Evolutionary conservation across 345 rosid genomes (phyloP), one percentile per base, ranked within the genome.

Genomic region (Eucalyptus tenuipes): DNA sequence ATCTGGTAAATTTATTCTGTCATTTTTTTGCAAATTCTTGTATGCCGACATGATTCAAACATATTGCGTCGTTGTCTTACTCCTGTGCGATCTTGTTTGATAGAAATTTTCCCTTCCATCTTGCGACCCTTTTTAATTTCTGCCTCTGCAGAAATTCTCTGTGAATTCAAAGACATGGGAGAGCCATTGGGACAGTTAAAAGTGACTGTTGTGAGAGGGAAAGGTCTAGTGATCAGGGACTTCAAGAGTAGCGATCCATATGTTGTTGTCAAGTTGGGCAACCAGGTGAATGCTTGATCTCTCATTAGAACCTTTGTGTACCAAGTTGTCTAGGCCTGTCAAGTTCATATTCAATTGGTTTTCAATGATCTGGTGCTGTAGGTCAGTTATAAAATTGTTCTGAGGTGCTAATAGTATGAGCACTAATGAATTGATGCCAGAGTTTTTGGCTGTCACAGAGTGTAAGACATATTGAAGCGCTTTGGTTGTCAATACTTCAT

Each of bases 221-320:
- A 94, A 92, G 93, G 92, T 52, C 91, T 98, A 88, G 99, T 88
- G 50, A 95, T 98, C 88, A 93, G 99, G 89, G 99, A 98, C 92
- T 98, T 98, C 93, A 98, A 94, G 92, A 95, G 94, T 89, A 98
- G 99, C 89, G 99, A 98, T 94, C 99, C 99, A 88, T 98, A 98
- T 90, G 99, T 97, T 81, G 93, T 98, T 27, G 89, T 95, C 94
- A 98, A 97, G 94, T 92, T 98, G 71, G 98, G 95, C 53, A 93
- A 90, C 92, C 97, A 98, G 96, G 99, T 95, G 82, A 89, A 59
- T 87, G 75, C 37, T 44, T 7, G 49, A 22, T 85, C 87, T 24
- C 86, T 86, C 12, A 85, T 57, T 86, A 66, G 57, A 42, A 44
- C 61, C 79, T 87, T 49, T 27, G 29, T 79, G 37, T 17, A 27